Conservation (phyloP, 192 early-diverging fungal species). For the Backusella psychrophila region DNA sequence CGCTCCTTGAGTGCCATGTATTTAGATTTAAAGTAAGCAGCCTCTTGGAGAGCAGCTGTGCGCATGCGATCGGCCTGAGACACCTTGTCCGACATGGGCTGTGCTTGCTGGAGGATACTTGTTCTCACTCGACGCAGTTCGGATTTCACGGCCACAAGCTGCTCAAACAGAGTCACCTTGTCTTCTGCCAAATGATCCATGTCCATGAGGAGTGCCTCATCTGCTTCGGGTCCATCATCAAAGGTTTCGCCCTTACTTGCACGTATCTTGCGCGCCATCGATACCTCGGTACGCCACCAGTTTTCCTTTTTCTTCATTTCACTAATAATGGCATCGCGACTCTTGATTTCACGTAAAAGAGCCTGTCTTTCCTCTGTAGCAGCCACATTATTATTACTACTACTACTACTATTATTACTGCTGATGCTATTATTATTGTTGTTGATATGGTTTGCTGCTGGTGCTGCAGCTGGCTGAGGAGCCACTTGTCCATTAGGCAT, state of each 20-base stretch:
- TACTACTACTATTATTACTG: background rate
- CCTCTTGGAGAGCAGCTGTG: constrained; percentile 56
- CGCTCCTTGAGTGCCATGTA: constrained; percentile 44
- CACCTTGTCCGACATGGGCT: constrained; percentile 50
- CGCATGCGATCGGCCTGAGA: constrained; percentile 50
- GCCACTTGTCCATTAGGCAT: background rate
- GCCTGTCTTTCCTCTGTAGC: constrained; percentile 12
- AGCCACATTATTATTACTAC: background rate
- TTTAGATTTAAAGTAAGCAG: constrained; percentile 57
- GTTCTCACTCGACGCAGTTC: constrained; percentile 49
- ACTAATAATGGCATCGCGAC: constrained; percentile 33
- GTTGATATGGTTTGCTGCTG: background rate
- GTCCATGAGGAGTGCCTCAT: constrained; percentile 29
- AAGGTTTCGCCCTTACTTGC: constrained; percentile 6
- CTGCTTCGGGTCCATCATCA: constrained; percentile 23
- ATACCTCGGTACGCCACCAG: constrained; percentile 43
- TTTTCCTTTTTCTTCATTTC: constrained; percentile 42
- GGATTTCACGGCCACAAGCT: constrained; percentile 51
- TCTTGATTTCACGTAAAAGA: constrained; percentile 36
- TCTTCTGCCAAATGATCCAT: constrained; percentile 43
- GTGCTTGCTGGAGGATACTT: constrained; percentile 52
- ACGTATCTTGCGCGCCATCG: constrained; percentile 32
- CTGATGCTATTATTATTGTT: background rate
- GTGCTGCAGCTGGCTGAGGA: background rate
- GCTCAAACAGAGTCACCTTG: constrained; percentile 49